A percentile compares a stretch with the other conserved stretches of the same genome.
phyloP scores from a whole-genome alignment of 2,329 filamentous ascomycete genomes.

The Leptographium flavum region DNA sequence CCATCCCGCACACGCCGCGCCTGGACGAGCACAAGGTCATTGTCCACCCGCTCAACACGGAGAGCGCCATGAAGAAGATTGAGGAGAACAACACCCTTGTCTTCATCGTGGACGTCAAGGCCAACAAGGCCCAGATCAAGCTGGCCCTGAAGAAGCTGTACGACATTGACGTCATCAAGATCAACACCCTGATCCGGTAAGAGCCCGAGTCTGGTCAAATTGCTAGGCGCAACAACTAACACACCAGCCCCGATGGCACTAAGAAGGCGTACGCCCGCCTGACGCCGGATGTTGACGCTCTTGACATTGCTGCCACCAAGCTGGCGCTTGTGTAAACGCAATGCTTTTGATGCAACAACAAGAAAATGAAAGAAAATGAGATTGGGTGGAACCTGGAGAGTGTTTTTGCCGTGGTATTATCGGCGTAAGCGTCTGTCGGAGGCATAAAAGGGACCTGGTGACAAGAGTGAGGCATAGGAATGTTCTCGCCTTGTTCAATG shows the following conservation, averaged over 20 bases:
- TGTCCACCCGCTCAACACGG: constrained; percentile 96
- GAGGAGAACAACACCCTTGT: constrained; percentile 99
- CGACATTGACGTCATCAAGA: constrained; percentile 95
- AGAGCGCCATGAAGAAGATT: constrained; percentile 99
- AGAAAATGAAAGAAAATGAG: constrained; percentile 2
- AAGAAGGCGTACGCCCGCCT: constrained; percentile 99
- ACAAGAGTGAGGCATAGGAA: not conserved
- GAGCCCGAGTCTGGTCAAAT: constrained; percentile 13
- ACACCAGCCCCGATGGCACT: constrained; percentile 68
- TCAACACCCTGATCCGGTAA: constrained; percentile 97
- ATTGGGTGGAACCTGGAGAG: not conserved
- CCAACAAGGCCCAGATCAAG: constrained; percentile 99
- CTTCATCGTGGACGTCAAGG: constrained; percentile 93
- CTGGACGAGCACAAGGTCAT: constrained; percentile 98
- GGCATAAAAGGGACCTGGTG: not conserved
- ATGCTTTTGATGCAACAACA: not conserved
- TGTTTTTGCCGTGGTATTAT: not conserved
- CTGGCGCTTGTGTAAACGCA: constrained; percentile 77
- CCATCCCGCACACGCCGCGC: constrained; percentile 73
- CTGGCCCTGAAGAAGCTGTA: constrained; percentile 96
- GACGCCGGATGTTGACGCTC: constrained; percentile 90
- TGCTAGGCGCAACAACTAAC: not conserved
- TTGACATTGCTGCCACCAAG: constrained; percentile 99
- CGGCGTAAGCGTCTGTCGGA: not conserved
- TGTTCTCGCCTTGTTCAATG: not conserved